Base-by-base conservation (phyloP, 768 basidiomycete species). In the Rubroboletus satanas region DNA sequence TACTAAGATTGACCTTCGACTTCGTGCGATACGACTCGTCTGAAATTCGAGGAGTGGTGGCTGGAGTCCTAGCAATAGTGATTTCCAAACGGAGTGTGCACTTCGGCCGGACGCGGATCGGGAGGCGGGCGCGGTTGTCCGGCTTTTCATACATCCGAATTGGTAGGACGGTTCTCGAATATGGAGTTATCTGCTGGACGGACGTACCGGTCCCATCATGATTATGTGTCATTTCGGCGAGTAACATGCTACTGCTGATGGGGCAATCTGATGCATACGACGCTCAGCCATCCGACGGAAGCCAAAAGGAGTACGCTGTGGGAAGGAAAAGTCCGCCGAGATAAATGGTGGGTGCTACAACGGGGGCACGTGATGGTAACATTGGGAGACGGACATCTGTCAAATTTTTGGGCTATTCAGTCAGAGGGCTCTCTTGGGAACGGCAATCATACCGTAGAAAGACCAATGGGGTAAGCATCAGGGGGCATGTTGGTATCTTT, bases 381-480 rank as follows among this genome's bases (percentile, higher is more conserved):
- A 54, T 47, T 36, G 28, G 28, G 44, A 48, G 21, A 35, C 7
- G 21, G 12, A 11, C 18, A 35, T 35, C 48, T 48, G 44, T 48
- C 49, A 55, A 31, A 39, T 14, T 39, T 39, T 21, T 23, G 44
- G 23, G n/a, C 7, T 29, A 42, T 23, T 49, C 38, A 29, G 45
- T 45, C 50, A 52, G 42, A 51, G 51, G n/a, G 21, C 5, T 28
- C 17, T 53, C 42, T 38, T 23, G 18, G 38, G 39, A 33, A 49
- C 37, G 29, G 61, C 45, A 32, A 26, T 51, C 47, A 12, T 11
- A 21, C 42, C 49, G 38, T 48, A 45, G 39, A 23, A 32, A 42
- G 37, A 55, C 57, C 31, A 41, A 63, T 63, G 52, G 56, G 49
- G 45, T 45, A 42, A 49, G 2, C 43, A 49, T 51, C 61, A 55